phyloP scores from a whole-genome alignment of 257 asterid genomes.

The Cinchona pubescens region DNA sequence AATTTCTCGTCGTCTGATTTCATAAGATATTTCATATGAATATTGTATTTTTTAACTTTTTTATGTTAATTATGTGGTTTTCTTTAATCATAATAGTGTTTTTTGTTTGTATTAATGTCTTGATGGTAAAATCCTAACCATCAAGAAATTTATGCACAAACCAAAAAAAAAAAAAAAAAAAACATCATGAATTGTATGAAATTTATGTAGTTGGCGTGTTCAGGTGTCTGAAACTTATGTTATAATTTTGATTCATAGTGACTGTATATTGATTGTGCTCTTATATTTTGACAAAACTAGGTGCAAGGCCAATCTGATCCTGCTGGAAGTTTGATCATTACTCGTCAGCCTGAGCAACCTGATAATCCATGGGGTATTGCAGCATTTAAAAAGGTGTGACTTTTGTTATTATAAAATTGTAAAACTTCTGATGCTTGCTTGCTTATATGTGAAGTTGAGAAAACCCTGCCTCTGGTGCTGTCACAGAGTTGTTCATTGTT shows the following conservation, averaged over 20 bases:
- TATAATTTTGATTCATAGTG: neutral
- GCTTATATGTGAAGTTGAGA: neutral
- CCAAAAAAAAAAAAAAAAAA: too few species aligned
- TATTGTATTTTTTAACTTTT: too few species aligned
- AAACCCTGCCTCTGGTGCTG: neutral
- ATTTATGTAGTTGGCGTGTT: neutral
- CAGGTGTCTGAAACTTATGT: neutral
- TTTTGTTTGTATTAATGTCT: too few species aligned
- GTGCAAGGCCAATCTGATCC: constrained; percentile 95
- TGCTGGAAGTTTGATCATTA: constrained; percentile 83
- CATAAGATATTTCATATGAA: too few species aligned
- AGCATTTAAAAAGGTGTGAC: constrained; percentile 68
- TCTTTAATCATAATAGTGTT: too few species aligned
- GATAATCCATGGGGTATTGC: constrained; percentile 95
- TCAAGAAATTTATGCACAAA: too few species aligned
- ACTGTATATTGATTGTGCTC: neutral
- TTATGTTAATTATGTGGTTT: too few species aligned
- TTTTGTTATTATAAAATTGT: neutral
- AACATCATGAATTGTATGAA: too few species aligned
- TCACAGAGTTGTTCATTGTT: neutral
- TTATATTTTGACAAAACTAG: constrained; percentile 32
- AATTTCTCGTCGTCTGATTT: too few species aligned
- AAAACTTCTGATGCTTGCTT: neutral
- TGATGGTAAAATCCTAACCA: too few species aligned
- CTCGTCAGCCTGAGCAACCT: constrained; percentile 85